phyloP scores from a whole-genome alignment of 2,329 filamentous ascomycete genomes.

The Fusarium setosum region DNA sequence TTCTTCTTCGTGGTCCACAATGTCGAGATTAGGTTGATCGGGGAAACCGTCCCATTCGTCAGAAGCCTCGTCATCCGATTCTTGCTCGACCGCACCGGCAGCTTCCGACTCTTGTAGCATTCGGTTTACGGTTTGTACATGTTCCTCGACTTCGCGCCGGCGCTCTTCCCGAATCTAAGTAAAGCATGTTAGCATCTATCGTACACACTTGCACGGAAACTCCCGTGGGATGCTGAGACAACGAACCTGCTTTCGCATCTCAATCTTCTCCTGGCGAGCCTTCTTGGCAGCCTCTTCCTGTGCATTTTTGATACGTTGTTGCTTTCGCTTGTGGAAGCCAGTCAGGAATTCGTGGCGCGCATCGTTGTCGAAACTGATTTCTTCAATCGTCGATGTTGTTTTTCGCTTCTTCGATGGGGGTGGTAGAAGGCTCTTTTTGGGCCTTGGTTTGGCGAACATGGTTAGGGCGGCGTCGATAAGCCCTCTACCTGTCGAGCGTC shows the following conservation, averaged over 20 bases:
- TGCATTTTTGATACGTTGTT: slow-evolving; percentile 84
- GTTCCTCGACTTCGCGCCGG: slow-evolving; percentile 82
- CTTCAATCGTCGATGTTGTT: slow-evolving; percentile 70
- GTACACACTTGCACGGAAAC: not conserved
- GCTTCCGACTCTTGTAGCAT: slow-evolving; percentile 71
- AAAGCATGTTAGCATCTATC: slow-evolving; percentile 23
- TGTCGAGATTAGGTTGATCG: slow-evolving; percentile 59
- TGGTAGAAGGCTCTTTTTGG: slow-evolving; percentile 67
- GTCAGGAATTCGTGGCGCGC: slow-evolving; percentile 90
- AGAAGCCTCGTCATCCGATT: slow-evolving; percentile 54
- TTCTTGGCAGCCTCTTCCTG: slow-evolving; percentile 83
- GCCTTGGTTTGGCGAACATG: slow-evolving; percentile 68
- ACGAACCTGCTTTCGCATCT: slow-evolving; percentile 78
- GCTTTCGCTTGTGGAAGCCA: slow-evolving; percentile 96
- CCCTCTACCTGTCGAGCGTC: not conserved
- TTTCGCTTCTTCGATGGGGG: slow-evolving; percentile 76
- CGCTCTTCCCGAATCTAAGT: slow-evolving; percentile 83
- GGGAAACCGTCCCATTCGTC: slow-evolving; percentile 76
- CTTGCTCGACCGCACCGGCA: slow-evolving; percentile 53
- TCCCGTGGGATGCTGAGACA: not conserved
- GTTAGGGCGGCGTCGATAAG: not conserved
- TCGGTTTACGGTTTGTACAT: slow-evolving; percentile 81
- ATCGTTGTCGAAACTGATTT: slow-evolving; percentile 85
- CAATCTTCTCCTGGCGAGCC: slow-evolving; percentile 81
- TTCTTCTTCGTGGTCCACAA: slow-evolving; percentile 86